phyloP scores from a whole-genome alignment of 2,329 filamentous ascomycete genomes.

The Trichophyton rubrum region DNA sequence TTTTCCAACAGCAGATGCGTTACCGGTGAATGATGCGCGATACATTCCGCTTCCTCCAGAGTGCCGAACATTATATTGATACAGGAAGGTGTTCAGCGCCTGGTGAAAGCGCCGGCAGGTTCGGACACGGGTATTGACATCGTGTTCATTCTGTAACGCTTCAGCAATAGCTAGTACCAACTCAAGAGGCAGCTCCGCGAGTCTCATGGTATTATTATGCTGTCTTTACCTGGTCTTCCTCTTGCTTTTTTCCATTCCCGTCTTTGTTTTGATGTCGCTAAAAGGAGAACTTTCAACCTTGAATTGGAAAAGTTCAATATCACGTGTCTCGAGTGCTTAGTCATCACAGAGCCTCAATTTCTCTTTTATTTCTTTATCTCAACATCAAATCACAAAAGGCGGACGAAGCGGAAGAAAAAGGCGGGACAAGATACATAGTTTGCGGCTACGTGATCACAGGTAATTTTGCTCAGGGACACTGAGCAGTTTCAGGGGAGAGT shows the following conservation, averaged over 20 bases:
- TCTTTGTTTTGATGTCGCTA: not conserved
- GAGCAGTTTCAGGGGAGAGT: not conserved
- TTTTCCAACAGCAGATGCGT: not conserved
- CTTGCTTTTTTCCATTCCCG: not conserved
- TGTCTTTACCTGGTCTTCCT: not conserved
- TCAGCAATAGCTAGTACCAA: not conserved
- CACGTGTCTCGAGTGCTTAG: not conserved
- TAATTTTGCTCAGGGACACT: not conserved
- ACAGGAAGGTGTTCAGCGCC: conserved; percentile 11
- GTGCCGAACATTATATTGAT: conserved; percentile 7
- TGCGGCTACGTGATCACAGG: not conserved
- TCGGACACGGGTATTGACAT: conserved; percentile 10
- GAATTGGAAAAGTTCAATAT: not conserved
- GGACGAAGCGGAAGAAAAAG: not conserved
- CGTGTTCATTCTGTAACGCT: not conserved
- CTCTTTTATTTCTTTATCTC: not conserved
- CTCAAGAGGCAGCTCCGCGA: not conserved
- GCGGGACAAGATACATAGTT: not conserved
- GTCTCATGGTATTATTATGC: not conserved
- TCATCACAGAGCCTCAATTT: not conserved
- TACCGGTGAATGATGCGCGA: not conserved
- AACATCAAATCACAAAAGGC: not conserved
- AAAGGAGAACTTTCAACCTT: too few relatives aligned
- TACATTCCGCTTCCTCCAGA: not conserved
- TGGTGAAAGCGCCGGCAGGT: conserved; percentile 8